phyloP scores from a whole-genome alignment of 805 yeast genomes.

The Suhomyces prunicola region DNA sequence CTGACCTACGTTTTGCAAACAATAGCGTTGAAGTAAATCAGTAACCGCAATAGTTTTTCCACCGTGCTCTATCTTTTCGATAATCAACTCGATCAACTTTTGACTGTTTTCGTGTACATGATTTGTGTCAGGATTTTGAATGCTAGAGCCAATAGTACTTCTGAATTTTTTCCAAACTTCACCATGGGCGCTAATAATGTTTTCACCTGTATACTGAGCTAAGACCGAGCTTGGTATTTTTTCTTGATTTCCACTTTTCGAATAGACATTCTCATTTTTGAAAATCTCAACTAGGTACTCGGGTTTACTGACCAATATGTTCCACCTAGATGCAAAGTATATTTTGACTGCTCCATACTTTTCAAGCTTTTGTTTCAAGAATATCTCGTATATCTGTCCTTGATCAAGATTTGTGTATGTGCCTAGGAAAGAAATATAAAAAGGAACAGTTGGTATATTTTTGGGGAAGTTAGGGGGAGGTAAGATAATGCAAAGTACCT shows the following conservation, averaged over 20 bases:
- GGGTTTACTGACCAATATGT: conserved; percentile 50
- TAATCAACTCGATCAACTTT: background rate
- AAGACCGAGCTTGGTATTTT: conserved; percentile 56
- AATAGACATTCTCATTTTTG: conserved; percentile 48
- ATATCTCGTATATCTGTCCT: conserved; percentile 40
- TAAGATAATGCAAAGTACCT: conserved; percentile 16
- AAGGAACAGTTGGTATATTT: conserved; percentile 60
- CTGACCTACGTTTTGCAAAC: conserved; percentile 49
- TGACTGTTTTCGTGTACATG: conserved; percentile 39
- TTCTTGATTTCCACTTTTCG: conserved; percentile 58
- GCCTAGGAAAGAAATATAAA: conserved; percentile 53
- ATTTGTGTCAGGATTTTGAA: conserved; percentile 45
- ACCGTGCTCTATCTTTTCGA: background rate
- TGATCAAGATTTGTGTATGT: conserved; percentile 46
- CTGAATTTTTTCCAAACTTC: conserved; percentile 49
- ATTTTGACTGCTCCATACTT: conserved; percentile 56
- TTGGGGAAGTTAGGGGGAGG: conserved; percentile 53
- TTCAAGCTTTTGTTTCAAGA: conserved; percentile 44
- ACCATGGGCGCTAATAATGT: conserved; percentile 59
- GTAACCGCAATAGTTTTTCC: conserved; percentile 20
- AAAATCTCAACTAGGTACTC: conserved; percentile 44
- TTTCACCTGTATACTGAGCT: conserved; percentile 57
- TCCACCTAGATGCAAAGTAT: conserved; percentile 62
- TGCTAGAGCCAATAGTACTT: conserved; percentile 40
- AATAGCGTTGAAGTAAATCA: conserved; percentile 44